Evolutionary conservation across 768 basidiomycete species (phyloP), one percentile per base, ranked within the genome.

Genomic region (Porpolomopsis calyptriformis): DNA sequence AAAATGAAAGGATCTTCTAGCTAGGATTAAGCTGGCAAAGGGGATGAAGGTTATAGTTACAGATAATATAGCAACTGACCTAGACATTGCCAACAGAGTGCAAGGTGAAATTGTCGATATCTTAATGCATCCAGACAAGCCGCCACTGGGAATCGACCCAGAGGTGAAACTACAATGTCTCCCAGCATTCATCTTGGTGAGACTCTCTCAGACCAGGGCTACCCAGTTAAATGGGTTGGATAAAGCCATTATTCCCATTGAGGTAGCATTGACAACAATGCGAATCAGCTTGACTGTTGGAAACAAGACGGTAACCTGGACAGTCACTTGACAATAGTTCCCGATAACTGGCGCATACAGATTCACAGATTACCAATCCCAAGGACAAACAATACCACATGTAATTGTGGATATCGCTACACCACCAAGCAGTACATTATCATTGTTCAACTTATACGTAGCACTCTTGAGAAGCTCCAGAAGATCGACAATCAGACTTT

Each of bases 341-440:
- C 51, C 65, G 0, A 38, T 72, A 1, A 65, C 60, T 0, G 43
- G 55, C 0, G 66, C 53, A 16, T 70, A 67, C 40, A 63, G 64
- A 0, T 70, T 71, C 51, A 70, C 67, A 0, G 68, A 70, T 47
- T 70, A 67, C 50, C 58, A 61, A 40, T 49, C 62, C 0, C 69
- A 70, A 49, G 70, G 69, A 0, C 66, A 69, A 44, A 70, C 66
- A 1, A 51, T 67, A 2, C 50, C 52, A 34, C 45, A 55, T 29
- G 60, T 67, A 0, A 50, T 69, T 0, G 59, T 70, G 2, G 64
- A 72, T 44, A 34, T 73, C 0, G 61, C 45, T 2, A 50, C 45
- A 19, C 64, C 66, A 3, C 61, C 62, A 0, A 47, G 47, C 0
- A 57, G 56, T 0, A 14, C 25, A 1, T 48, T 70, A 0, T 55